Evolutionary conservation across 352 stramenopile species (phyloP), one percentile per base, ranked within the genome.

Genomic region (Phytophthora vignae): DNA sequence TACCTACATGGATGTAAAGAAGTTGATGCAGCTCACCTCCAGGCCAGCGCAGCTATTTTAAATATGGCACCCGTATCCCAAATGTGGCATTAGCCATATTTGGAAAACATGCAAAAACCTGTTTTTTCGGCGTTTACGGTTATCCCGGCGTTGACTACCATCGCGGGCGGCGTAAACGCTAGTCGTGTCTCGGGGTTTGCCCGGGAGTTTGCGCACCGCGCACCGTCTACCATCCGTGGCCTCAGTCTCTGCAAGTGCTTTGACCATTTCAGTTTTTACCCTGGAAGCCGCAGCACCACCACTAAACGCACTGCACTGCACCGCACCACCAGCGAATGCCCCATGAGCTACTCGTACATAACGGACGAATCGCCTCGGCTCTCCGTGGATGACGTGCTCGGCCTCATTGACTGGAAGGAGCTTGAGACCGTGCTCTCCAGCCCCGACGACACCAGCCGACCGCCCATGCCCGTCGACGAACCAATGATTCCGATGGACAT

Each of bases 331-430:
- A 63, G 15, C 46, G 58, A 70, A 71, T 71, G 70, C 54, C 55
- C 55, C 55, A 78, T 78, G 71, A 78, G 55, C 42, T 71, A 58
- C 60, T 67, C 65, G 33, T 74, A 67, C 50, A 38, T 71, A 31
- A 71, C 65, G n/a, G 70, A 77, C 48, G 70, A 81, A 25, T 40
- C 70, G 38, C 65, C 70, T 22, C 55, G 59, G 33, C 59, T 81
- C 42, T 76, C 74, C 7, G 64, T 81, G 40, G 74, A 76, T 22
- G 70, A 70, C 48, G 60, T 77, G 11, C 66, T 77, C 5, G 69
- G 65, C 3, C 73, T 80, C 19, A 74, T 80, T n/a, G 64, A 80
- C 60, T 76, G 69, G 64, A 74, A 80, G 62, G 73, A 77, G 69
- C 58, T 77, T 6, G 73, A 80, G 33, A 64, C 67, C 27, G 57